These are phyloP conservation scores for Chenopodium berlandieri DNA, from an alignment of 148 eudicot genomes.

Conservation along the genomic window DNA sequence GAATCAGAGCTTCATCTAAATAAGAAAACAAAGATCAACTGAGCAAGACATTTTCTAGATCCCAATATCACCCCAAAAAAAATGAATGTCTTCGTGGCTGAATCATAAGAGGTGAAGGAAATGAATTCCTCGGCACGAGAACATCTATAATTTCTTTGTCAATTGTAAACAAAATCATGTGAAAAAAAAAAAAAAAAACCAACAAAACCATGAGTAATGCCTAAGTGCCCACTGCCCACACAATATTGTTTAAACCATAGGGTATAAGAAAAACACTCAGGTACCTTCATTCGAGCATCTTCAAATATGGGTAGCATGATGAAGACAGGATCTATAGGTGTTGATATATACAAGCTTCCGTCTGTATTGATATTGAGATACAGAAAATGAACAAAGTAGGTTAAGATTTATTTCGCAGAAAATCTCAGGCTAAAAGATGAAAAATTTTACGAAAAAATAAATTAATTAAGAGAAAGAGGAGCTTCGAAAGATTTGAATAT, in stretches of 20 bases:
- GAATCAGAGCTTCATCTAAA: not conserved
- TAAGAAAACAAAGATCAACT: no score
- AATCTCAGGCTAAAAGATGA: not conserved
- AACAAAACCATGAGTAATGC: not conserved
- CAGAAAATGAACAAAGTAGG: conserved; percentile 1
- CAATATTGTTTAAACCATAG: not conserved
- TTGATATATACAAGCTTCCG: conserved; percentile 79
- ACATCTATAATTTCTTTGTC: not conserved
- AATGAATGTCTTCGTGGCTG: not conserved
- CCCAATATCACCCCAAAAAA: not conserved
- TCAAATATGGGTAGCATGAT: conserved; percentile 83
- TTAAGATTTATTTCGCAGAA: not conserved
- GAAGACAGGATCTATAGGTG: conserved; percentile 95
- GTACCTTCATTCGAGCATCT: conserved; percentile 95
- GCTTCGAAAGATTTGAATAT: not conserved
- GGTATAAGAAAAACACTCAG: not conserved
- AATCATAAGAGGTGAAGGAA: not conserved
- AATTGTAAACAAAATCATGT: no score
- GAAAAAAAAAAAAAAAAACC: no score
- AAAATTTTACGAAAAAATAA: no score
- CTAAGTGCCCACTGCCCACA: not conserved
- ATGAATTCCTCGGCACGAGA: not conserved
- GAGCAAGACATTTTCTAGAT: no score
- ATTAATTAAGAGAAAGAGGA: not conserved
- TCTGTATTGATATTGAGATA: conserved; percentile 41